These are phyloP conservation scores for Pisolithus tinctorius DNA, from an alignment of 768 basidiomycete genomes.

Conservation along the genomic window DNA sequence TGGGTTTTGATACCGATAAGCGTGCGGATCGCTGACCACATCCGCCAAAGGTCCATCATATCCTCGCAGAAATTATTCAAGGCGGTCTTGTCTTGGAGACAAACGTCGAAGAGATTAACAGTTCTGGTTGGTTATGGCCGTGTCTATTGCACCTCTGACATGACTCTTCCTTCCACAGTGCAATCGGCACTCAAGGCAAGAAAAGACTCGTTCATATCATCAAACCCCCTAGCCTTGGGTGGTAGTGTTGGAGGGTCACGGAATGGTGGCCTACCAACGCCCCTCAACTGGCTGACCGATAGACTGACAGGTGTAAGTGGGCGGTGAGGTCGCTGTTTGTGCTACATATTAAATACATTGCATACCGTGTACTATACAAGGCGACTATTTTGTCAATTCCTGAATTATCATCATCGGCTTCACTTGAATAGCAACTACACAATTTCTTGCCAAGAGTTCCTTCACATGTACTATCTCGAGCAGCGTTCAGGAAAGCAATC, in stretches of 20 bases:
- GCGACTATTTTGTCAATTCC: background rate
- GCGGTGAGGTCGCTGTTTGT: slow-evolving; percentile 19
- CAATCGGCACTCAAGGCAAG: slow-evolving; percentile 64
- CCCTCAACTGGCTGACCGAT: slow-evolving; percentile 74
- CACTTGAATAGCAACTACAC: background rate
- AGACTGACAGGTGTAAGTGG: slow-evolving; percentile 63
- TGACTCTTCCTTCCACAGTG: slow-evolving; percentile 37
- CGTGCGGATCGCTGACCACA: slow-evolving; percentile 1
- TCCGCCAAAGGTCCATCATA: slow-evolving; percentile 76
- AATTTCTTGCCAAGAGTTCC: background rate
- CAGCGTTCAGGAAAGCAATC: background rate
- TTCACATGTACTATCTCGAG: too few species aligned
- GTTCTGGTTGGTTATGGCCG: slow-evolving; percentile 44
- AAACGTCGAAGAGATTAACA: slow-evolving; percentile 79
- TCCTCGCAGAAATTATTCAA: slow-evolving; percentile 93
- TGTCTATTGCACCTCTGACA: slow-evolving; percentile 3
- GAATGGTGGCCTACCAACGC: slow-evolving; percentile 58
- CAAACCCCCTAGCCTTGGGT: slow-evolving; percentile 77
- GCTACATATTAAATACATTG: background rate
- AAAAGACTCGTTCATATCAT: slow-evolving; percentile 72
- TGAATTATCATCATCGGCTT: background rate
- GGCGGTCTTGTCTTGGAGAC: slow-evolving; percentile 96
- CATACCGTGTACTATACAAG: background rate
- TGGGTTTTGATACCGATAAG: background rate
- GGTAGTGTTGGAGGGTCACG: slow-evolving; percentile 52